phyloP scores from a whole-genome alignment of 2,329 filamentous ascomycete genomes.

The Aspergillus sergii region DNA sequence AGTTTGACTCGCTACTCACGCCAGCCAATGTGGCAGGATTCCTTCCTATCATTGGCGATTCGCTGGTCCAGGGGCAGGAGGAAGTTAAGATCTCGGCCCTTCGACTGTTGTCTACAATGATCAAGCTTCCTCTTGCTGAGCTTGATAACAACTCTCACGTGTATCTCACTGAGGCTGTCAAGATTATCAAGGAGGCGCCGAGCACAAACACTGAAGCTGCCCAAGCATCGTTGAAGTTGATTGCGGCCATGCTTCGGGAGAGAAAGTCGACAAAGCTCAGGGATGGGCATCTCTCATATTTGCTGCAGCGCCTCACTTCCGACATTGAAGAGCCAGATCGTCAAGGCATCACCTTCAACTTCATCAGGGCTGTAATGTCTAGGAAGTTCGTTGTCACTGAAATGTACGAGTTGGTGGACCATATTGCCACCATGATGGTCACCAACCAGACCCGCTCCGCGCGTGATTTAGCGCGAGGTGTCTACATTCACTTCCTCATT shows the following conservation, averaged over 20 bases:
- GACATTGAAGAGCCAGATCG: constrained; percentile 92
- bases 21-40: constrained; percentile 81
- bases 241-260: constrained; percentile 83
- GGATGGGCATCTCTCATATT: constrained; percentile 77
- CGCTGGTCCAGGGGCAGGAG: constrained; percentile 80
- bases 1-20: constrained; percentile 79
- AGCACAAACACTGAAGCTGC: constrained; percentile 81
- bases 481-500: constrained; percentile 90
- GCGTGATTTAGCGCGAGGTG: constrained; percentile 81
- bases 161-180: constrained; percentile 82
- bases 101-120: constrained; percentile 79
- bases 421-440: constrained; percentile 89
- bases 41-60: constrained; percentile 84
- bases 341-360: constrained; percentile 92
- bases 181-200: constrained; percentile 73
- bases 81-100: constrained; percentile 90
- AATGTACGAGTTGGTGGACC: constrained; percentile 89
- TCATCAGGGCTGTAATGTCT: constrained; percentile 82
- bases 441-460: constrained; percentile 90
- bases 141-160: constrained; percentile 73
- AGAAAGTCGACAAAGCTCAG: constrained; percentile 74
- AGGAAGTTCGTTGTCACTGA: constrained; percentile 82
- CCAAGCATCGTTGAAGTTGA: constrained; percentile 84
- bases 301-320: constrained; percentile 79
- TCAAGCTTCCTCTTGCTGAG: constrained; percentile 76